Conservation (phyloP, 441 rosid species). For the Rhodomyrtus psidioides region DNA sequence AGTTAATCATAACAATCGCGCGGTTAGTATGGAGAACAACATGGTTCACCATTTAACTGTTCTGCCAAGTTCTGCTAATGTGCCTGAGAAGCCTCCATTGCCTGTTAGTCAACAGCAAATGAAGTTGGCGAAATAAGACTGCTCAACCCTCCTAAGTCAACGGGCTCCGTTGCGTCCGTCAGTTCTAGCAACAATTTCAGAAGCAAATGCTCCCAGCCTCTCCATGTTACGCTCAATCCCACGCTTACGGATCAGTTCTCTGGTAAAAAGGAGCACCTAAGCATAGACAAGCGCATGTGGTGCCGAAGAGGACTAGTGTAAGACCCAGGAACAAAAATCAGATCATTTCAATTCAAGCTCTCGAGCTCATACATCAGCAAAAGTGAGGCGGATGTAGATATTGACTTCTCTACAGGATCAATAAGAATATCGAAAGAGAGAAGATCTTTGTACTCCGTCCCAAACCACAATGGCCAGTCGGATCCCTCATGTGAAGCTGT, state of each 20-base stretch:
- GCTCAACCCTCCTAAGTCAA: background rate
- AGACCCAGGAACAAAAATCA: no score
- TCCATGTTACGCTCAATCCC: background rate
- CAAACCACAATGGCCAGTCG: no score
- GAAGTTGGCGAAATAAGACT: background rate
- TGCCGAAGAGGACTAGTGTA: background rate
- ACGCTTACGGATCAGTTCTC: background rate
- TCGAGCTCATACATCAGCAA: background rate
- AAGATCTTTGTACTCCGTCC: background rate
- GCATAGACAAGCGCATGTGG: background rate
- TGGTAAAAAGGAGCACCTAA: background rate
- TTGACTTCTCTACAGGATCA: background rate
- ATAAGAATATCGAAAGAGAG: background rate
- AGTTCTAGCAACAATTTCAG: background rate
- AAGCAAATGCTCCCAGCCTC: background rate
- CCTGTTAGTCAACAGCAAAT: background rate
- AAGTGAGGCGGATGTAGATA: background rate
- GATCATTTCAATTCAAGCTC: no score
- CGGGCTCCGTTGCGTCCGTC: background rate
- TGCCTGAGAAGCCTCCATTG: background rate
- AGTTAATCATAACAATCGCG: background rate
- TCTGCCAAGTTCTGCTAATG: background rate
- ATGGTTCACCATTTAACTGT: background rate
- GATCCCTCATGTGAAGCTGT: no score
- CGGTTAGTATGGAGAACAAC: background rate